These are phyloP conservation scores for Saccharomyces hybrid DNA, from an alignment of 1,139 yeast genomes.

Conservation along the genomic window DNA sequence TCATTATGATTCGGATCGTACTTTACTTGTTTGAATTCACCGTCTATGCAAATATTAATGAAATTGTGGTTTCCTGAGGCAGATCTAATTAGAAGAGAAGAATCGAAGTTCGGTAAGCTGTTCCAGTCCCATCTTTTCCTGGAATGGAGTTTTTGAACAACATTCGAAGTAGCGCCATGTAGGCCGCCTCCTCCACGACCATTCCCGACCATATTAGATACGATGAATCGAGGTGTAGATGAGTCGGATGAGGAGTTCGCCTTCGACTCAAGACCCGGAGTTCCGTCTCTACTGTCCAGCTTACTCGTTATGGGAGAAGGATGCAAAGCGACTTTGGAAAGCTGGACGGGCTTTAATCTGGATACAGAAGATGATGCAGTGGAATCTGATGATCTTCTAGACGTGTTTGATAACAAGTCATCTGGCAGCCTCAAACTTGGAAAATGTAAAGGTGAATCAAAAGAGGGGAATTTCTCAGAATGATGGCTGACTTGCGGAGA, in stretches of 20 bases:
- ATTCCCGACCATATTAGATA: not conserved
- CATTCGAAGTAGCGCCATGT: constrained; percentile 10
- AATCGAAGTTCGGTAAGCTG: constrained; percentile 13
- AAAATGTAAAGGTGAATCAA: not conserved
- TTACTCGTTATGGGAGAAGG: not conserved
- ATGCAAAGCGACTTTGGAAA: not conserved
- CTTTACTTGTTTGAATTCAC: constrained; percentile 20
- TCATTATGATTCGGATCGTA: constrained; percentile 25
- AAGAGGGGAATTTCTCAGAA: not conserved
- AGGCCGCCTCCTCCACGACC: not conserved
- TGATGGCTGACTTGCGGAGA: not conserved
- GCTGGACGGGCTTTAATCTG: not conserved
- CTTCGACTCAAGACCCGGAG: not conserved
- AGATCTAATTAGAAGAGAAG: constrained; percentile 6
- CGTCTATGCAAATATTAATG: constrained; percentile 15
- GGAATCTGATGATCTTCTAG: not conserved
- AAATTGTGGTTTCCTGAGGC: constrained; percentile 6
- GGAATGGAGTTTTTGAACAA: constrained; percentile 12
- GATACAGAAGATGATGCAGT: not conserved
- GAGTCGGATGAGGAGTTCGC: not conserved
- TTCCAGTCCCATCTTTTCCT: constrained; percentile 21
- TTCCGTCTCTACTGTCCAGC: not conserved
- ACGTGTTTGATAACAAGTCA: not conserved
- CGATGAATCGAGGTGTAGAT: not conserved
- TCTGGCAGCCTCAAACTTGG: not conserved